Evolutionary conservation across 441 rosid species (phyloP).

Genomic region (Theobroma grandiflorum): DNA sequence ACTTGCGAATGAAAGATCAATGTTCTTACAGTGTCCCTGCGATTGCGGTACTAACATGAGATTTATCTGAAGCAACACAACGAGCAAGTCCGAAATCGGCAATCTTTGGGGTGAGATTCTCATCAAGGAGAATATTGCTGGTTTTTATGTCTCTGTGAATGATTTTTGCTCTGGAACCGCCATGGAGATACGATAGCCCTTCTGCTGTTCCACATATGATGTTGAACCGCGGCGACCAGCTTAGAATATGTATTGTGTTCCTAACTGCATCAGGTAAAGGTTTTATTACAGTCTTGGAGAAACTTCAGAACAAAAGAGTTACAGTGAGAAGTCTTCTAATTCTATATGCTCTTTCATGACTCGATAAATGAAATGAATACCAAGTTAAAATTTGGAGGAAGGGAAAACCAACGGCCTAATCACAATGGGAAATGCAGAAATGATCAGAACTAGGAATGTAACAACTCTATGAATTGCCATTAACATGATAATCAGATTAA

Average conservation of each 20-base stretch:
- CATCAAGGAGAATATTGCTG: conserved; percentile 73
- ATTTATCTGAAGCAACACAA: conserved; percentile 49
- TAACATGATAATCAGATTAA: not conserved
- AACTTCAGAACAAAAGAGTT: not conserved
- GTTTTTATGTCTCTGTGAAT: conserved; percentile 80
- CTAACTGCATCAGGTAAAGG: conserved; percentile 44
- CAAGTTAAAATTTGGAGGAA: no score
- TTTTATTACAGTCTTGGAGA: not conserved
- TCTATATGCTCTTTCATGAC: no score
- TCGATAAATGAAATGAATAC: not conserved
- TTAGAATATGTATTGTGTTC: conserved; percentile 48
- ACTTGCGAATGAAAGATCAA: not conserved
- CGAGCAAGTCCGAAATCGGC: conserved; percentile 81
- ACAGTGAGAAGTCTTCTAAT: no score
- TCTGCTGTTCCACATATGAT: conserved; percentile 73
- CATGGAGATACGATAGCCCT: conserved; percentile 74
- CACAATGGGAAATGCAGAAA: not conserved
- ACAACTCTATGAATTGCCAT: not conserved
- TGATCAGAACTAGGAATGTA: not conserved
- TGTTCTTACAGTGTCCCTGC: conserved; percentile 76
- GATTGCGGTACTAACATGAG: conserved; percentile 66
- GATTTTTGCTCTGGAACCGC: conserved; percentile 60
- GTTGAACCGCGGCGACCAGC: conserved; percentile 62
- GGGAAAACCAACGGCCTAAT: no score
- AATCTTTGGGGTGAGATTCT: conserved; percentile 64